These are phyloP conservation scores for Gilbertella persicaria DNA, from an alignment of 371 early-diverging fungal genomes.

Conservation along the genomic window DNA sequence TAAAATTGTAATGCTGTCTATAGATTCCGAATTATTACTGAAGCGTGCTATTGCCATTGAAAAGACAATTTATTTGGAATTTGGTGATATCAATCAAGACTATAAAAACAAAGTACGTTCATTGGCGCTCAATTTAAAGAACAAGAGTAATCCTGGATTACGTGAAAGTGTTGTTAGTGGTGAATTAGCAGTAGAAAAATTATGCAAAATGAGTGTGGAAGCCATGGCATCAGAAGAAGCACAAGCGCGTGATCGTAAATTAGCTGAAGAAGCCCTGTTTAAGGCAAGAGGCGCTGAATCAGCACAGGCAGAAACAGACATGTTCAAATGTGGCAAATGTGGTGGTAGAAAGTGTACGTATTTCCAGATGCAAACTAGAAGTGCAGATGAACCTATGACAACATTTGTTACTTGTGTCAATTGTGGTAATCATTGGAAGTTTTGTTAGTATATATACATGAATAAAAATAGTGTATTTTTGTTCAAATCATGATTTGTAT, in stretches of 20 bases:
- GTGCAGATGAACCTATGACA: conserved; percentile 99
- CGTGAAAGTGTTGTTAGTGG: conserved; percentile 76
- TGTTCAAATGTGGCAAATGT: conserved; percentile 97
- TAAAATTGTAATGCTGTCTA: background rate
- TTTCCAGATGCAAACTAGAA: conserved; percentile 92
- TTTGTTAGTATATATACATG: conserved; percentile 18
- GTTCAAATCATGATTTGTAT: no score
- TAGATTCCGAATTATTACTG: conserved; percentile 66
- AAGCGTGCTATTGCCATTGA: conserved; percentile 73
- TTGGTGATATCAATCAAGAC: conserved; percentile 44
- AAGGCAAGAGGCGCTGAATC: conserved; percentile 81
- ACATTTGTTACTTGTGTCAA: conserved; percentile 89
- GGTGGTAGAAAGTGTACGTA: conserved; percentile 86
- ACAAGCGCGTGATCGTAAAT: conserved; percentile 68
- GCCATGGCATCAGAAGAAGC: conserved; percentile 91
- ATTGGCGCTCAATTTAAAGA: conserved; percentile 79
- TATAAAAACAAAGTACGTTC: conserved; percentile 88
- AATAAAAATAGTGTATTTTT: background rate
- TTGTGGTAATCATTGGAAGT: conserved; percentile 90
- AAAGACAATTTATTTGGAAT: conserved; percentile 58
- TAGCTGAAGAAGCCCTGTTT: conserved; percentile 74
- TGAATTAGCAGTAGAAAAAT: conserved; percentile 55
- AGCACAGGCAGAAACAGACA: conserved; percentile 87
- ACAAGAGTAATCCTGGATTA: conserved; percentile 81
- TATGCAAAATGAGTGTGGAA: conserved; percentile 82